Evolutionary conservation across 75 land plant genomes (phyloP).

Genomic region (Cunninghamia lanceolata): DNA sequence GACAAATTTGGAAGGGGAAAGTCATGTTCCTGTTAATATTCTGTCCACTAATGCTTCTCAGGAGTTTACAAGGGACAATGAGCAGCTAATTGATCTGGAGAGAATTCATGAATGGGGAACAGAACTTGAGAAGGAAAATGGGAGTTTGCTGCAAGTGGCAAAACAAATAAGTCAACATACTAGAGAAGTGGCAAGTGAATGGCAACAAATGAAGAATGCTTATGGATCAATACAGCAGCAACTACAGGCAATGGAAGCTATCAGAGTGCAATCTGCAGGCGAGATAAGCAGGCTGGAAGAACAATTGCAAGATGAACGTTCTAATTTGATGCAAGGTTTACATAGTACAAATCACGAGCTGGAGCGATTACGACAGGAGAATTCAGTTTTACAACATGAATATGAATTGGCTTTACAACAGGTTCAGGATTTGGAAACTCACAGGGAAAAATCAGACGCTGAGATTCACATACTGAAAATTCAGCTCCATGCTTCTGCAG

Average conservation of each 20-base stretch:
- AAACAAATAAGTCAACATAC: not conserved
- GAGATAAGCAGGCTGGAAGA: not conserved
- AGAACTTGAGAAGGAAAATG: not conserved
- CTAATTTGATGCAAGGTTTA: constrained; percentile 1
- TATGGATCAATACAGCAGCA: not conserved
- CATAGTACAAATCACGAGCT: not conserved
- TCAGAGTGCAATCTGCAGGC: not conserved
- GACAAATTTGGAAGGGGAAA: constrained; percentile 14
- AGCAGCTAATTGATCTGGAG: not conserved
- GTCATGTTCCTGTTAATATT: not conserved
- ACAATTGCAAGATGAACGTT: not conserved
- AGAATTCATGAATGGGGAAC: not conserved
- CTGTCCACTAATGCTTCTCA: not conserved
- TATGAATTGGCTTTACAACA: not conserved
- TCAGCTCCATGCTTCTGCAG: not conserved
- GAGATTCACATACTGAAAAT: not conserved
- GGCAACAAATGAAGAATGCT: not conserved
- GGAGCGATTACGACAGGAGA: not conserved
- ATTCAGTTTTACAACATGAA: not conserved
- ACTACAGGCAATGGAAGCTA: not conserved
- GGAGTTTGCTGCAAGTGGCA: not conserved
- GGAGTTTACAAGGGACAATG: not conserved
- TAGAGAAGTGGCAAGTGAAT: not conserved
- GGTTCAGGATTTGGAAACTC: constrained; percentile 6
- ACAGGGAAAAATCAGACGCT: not conserved